A percentile compares a stretch with the other conserved stretches of the same genome.
phyloP scores from a whole-genome alignment of 2,329 filamentous ascomycete genomes.

The Lachnellula occidentalis region DNA sequence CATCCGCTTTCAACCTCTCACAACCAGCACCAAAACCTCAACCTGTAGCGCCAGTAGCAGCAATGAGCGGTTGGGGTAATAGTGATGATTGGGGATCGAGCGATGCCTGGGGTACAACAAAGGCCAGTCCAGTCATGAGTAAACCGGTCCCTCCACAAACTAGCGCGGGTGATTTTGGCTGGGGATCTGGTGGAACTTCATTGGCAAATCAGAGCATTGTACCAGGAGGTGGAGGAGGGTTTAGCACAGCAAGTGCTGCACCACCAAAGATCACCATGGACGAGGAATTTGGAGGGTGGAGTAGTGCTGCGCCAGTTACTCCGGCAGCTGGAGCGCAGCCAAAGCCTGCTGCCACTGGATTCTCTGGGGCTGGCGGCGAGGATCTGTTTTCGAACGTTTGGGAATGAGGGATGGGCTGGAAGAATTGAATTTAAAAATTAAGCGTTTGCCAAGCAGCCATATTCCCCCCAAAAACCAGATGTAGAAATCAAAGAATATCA shows the following conservation, averaged over 20 bases:
- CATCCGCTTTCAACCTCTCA: constrained; percentile 77
- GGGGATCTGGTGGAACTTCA: constrained; percentile 43
- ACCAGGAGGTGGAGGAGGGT: constrained; percentile 58
- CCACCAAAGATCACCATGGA: constrained; percentile 72
- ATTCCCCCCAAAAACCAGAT: neutral
- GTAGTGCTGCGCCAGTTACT: constrained; percentile 60
- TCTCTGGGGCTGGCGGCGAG: constrained; percentile 64
- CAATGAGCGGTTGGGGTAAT: constrained; percentile 36
- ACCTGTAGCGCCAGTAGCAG: constrained; percentile 31
- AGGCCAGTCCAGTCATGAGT: constrained; percentile 42
- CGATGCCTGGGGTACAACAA: constrained; percentile 71
- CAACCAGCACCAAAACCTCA: constrained; percentile 40
- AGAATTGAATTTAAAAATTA: neutral
- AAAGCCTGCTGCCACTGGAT: constrained; percentile 54
- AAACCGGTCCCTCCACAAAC: constrained; percentile 33
- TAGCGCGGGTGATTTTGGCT: constrained; percentile 57
- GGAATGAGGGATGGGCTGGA: constrained; percentile 48
- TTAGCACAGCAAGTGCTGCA: constrained; percentile 42
- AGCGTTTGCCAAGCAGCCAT: neutral
- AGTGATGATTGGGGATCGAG: constrained; percentile 64
- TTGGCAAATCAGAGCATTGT: constrained; percentile 57
- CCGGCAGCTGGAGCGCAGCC: constrained; percentile 39
- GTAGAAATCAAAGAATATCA: constrained; percentile 9
- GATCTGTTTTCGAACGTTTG: constrained; percentile 96
- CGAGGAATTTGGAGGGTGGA: constrained; percentile 95